These are phyloP conservation scores for Ganoderma sp. DNA, from an alignment of 1,284 basidiomycete species.

Conservation along the genomic window DNA sequence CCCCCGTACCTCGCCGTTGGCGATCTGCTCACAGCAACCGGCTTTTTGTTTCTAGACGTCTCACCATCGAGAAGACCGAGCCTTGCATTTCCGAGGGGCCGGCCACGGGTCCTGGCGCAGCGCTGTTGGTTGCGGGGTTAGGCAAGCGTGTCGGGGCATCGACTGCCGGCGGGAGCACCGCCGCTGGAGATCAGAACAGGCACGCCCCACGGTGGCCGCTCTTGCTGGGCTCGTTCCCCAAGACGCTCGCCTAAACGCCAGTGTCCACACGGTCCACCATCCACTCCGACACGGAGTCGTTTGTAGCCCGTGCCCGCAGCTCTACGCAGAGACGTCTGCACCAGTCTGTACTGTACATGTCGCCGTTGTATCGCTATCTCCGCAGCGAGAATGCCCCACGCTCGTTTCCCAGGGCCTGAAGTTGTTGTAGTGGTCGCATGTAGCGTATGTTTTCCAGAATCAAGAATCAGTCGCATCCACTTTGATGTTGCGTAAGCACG, in stretches of 20 bases:
- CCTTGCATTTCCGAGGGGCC: slow-evolving; percentile 15
- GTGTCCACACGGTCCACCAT: neutral
- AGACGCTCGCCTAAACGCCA: slow-evolving; percentile 14
- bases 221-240: slow-evolving; percentile 7
- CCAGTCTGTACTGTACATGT: neutral
- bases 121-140: slow-evolving; percentile 12
- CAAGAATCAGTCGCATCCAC: slow-evolving; percentile 26
- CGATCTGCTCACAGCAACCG: slow-evolving; percentile 1
- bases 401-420: slow-evolving; percentile 2
- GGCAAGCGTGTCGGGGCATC: slow-evolving; percentile 16
- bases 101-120: neutral
- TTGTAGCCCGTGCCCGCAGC: neutral
- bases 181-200: slow-evolving; percentile 24
- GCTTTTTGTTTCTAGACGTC: slow-evolving; percentile 18
- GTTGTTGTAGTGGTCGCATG: slow-evolving; percentile 11
- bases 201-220: slow-evolving; percentile 9
- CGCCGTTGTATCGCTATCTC: slow-evolving; percentile 17
- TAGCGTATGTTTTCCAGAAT: slow-evolving; percentile 23
- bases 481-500: slow-evolving; percentile 37
- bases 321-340: neutral
- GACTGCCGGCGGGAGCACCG: slow-evolving; percentile 14
- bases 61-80: slow-evolving; percentile 32
- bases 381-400: slow-evolving; percentile 2
- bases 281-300: neutral
- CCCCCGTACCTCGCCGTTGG: neutral